Conservation (phyloP, 805 yeast genomes). For the Lipomyces yamanashiensis region DNA sequence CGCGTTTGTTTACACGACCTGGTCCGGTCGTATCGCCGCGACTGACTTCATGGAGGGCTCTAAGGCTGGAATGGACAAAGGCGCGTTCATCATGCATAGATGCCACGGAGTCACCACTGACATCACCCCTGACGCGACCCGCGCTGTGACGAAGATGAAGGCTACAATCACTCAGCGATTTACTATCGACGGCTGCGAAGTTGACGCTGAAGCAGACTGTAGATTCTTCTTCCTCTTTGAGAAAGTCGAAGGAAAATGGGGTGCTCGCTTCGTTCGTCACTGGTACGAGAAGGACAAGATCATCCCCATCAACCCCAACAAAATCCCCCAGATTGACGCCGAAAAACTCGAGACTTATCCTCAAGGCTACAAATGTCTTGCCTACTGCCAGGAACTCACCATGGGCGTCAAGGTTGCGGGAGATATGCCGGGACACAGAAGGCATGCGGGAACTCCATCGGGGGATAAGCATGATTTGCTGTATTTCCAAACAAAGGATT, state of each 20-base stretch:
- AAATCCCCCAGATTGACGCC: slow-evolving; percentile 4
- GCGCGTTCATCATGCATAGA: slow-evolving; percentile 11
- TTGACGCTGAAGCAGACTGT: slow-evolving; percentile 15
- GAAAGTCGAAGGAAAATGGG: slow-evolving; percentile 5
- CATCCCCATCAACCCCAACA: slow-evolving; percentile 12
- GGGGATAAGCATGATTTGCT: slow-evolving; percentile 11
- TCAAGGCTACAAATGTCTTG: slow-evolving; percentile 6
- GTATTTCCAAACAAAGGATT: slow-evolving; percentile 6
- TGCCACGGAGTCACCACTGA: slow-evolving; percentile 10
- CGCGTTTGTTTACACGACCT: slow-evolving; percentile 9
- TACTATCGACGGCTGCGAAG: slow-evolving; percentile 6
- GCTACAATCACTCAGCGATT: slow-evolving; percentile 15
- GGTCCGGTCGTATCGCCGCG: slow-evolving; percentile 7
- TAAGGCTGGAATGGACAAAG: slow-evolving; percentile 5
- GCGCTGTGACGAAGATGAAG: slow-evolving; percentile 14
- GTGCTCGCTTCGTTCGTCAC: slow-evolving; percentile 8
- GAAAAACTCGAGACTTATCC: slow-evolving; percentile 6
- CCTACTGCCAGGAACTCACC: slow-evolving; percentile 15
- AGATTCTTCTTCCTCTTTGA: slow-evolving; percentile 7
- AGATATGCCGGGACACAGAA: slow-evolving; percentile 14
- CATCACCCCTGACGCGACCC: background rate
- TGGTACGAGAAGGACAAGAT: slow-evolving; percentile 15
- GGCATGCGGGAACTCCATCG: background rate
- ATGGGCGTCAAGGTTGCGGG: slow-evolving; percentile 6
- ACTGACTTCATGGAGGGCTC: slow-evolving; percentile 1